Evolutionary conservation across 2,329 filamentous ascomycete genomes (phyloP).

Genomic region (Xylariaceae sp.): DNA sequence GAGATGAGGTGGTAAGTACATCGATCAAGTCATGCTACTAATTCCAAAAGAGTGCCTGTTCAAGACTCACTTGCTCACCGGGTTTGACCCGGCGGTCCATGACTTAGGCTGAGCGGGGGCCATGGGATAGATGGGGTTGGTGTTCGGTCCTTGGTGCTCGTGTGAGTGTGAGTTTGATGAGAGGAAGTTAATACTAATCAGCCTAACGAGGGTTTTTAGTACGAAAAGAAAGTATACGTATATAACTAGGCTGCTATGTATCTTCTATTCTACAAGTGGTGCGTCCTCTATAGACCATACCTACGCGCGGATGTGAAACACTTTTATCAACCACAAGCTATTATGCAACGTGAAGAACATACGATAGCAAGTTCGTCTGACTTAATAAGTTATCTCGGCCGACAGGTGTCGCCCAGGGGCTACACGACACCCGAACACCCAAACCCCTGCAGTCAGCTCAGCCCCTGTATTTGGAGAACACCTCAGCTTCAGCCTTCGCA

Average conservation of each 20-base stretch:
- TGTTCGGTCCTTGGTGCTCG: background rate
- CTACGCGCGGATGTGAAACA: background rate
- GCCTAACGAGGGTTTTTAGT: background rate
- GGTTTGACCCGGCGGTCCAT: slow-evolving; percentile 6
- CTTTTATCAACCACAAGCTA: background rate
- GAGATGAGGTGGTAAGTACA: background rate
- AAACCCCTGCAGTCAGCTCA: background rate
- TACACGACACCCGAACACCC: slow-evolving; percentile 1
- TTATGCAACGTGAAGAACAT: background rate
- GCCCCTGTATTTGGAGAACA: slow-evolving; percentile 3
- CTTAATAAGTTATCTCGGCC: slow-evolving; percentile 5
- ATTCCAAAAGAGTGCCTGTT: background rate
- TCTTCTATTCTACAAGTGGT: background rate
- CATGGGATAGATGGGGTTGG: background rate
- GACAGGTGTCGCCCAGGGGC: background rate
- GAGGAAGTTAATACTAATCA: background rate
- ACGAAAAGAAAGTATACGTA: background rate
- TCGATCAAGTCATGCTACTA: background rate
- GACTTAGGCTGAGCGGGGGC: slow-evolving; percentile 2
- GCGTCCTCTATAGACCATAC: background rate
- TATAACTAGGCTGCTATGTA: background rate
- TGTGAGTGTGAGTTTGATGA: background rate
- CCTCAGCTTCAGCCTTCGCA: background rate
- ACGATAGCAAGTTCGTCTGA: background rate
- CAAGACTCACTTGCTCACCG: slow-evolving; percentile 2